Evolutionary conservation across 257 asterid species (phyloP), one percentile per base, ranked within the genome.

Genomic region (Verbascum thapsus): DNA sequence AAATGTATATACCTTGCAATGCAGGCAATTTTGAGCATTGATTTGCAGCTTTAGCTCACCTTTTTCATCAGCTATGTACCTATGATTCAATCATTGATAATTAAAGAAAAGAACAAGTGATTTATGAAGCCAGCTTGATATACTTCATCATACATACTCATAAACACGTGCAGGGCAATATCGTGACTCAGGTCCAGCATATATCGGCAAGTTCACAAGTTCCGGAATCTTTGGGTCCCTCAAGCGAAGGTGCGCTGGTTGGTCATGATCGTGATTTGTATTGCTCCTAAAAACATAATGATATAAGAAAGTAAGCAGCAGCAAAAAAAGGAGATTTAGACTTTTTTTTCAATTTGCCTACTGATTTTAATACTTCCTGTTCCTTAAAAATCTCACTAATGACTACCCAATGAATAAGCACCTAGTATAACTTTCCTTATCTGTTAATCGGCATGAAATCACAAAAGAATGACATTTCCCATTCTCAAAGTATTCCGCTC

Each of bases 101-200:
- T 34, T 58, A 30, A 40, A 17, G 12, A 19, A 34, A 44, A n/a
- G n/a, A n/a, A 16, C 42, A 13, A 47, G 12, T 16, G 52, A 51
- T 26, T 5, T 37, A 60, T 30, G 37, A 54, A 16, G 53, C 1
- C 8, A 39, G 44, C 23, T 38, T 32, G 11, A 58, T 18, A 15
- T 15, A 34, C 8, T 12, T 13, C 13, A 61, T 42, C 10, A 49
- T 69, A 68, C 82, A 69, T 79, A 92, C 99, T 92, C 97, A 37
- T 92, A 92, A 68, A 92, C 99, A 35, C 85, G 94, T 4, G 99
- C 99, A 0, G 99, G 99, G 68, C 99, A 92, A 70, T 89, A 92
- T 85, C 97, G 78, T 55, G 97, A 70, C 63, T 92, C 99, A 17
- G 94, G 95, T 70, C 89, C 97, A 71, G 88, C 97, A 70, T 83